A percentile compares a stretch with the other conserved stretches of the same genome.
Conservation (phyloP, 225 moss, liverwort and hornwort genomes). For the Ulota crispa region DNA sequence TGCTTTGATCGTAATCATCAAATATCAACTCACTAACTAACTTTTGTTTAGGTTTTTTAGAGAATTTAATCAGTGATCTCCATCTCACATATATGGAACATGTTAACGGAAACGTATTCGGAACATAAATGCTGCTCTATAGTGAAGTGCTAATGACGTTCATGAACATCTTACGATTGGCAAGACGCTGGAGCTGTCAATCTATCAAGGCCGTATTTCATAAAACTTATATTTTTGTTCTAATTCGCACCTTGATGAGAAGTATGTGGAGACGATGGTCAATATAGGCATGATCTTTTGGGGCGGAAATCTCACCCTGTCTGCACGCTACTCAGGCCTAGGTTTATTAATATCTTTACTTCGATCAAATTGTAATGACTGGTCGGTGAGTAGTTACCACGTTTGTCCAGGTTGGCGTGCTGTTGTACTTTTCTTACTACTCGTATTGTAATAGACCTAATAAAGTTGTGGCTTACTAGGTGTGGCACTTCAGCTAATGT, state of each 20-base stretch:
- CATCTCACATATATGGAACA: not conserved
- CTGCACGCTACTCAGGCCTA: not conserved
- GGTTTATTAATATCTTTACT: conserved; percentile 6
- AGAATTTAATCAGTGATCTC: not conserved
- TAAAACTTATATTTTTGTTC: not conserved
- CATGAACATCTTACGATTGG: conserved; percentile 7
- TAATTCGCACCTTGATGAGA: conserved; percentile 5
- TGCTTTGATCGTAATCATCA: conserved; percentile 9
- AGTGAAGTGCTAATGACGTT: not conserved
- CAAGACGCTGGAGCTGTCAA: not conserved
- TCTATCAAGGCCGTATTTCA: not conserved
- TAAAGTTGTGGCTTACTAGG: conserved; percentile 38
- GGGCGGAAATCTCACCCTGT: not conserved
- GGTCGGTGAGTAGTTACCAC: not conserved
- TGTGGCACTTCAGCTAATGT: conserved; percentile 83
- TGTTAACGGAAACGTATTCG: not conserved
- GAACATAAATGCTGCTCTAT: not conserved
- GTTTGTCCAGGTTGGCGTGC: conserved; percentile 15
- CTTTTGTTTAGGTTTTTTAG: not conserved
- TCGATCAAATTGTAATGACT: not conserved
- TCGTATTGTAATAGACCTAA: not conserved
- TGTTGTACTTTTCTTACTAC: not conserved
- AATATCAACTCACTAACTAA: not conserved
- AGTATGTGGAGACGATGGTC: not conserved
- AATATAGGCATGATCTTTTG: not conserved